Conservation (phyloP, 768 basidiomycete species). For the Agaricus bisporus region DNA sequence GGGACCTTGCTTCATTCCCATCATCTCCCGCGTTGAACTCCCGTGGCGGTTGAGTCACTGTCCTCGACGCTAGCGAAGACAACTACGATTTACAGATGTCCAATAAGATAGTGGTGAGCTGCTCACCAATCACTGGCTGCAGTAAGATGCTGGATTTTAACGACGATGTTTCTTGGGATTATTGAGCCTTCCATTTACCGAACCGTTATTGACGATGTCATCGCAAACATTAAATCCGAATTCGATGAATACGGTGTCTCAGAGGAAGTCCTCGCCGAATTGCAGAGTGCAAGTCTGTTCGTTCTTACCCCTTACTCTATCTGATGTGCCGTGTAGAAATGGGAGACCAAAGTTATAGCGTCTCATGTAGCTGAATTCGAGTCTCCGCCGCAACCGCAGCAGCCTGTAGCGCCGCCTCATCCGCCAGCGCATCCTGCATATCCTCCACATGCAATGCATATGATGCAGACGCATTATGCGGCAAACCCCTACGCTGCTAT, state of each 20-base stretch:
- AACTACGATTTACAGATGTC: conserved; percentile 55
- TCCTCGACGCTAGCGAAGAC: conserved; percentile 27
- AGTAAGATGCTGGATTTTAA: conserved; percentile 52
- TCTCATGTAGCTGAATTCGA: conserved; percentile 95
- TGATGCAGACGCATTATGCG: conserved; percentile 49
- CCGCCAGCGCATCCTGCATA: conserved; percentile 45
- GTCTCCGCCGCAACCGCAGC: conserved; percentile 31
- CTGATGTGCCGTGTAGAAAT: conserved; percentile 57
- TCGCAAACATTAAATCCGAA: conserved; percentile 79
- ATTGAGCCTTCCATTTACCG: conserved; percentile 90
- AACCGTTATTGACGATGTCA: conserved; percentile 94
- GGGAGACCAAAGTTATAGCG: conserved; percentile 92
- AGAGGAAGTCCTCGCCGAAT: conserved; percentile 82
- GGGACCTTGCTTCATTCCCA: conserved; percentile 32
- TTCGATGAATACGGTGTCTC: conserved; percentile 96
- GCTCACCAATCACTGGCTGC: conserved; percentile 54
- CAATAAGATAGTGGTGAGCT: conserved; percentile 98
- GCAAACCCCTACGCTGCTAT: conserved; percentile 46
- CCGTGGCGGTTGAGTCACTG: conserved; percentile 27
- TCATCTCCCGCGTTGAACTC: conserved; percentile 34
- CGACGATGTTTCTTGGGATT: conserved; percentile 32
- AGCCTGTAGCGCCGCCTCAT: conserved; percentile 35
- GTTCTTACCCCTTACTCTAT: conserved; percentile 8
- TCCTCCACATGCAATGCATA: conserved; percentile 57
- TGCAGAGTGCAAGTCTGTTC: conserved; percentile 72